Conservation (phyloP, 2,329 filamentous ascomycete species). For the Gaeumannomyces tritici region DNA sequence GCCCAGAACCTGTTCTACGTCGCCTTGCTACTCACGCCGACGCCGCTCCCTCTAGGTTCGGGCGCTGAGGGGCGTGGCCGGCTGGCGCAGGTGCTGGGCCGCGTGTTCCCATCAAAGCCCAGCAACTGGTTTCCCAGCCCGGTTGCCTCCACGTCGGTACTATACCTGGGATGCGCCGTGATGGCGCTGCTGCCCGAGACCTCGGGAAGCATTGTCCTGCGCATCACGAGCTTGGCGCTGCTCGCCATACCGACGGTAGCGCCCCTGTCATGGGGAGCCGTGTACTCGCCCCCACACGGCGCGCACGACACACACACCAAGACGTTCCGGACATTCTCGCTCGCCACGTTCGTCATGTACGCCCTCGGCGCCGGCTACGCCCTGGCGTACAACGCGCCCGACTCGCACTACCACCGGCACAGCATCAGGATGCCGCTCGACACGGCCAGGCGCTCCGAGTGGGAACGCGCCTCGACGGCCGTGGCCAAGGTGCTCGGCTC, state of each 20-base stretch:
- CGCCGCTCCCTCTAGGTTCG: constrained; percentile 24
- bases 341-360: constrained; percentile 33
- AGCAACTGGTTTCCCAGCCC: constrained; percentile 31
- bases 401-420: constrained; percentile 37
- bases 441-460: constrained; percentile 28
- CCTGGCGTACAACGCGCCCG: constrained; percentile 34
- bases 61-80: background rate
- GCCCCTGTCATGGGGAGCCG: constrained; percentile 37
- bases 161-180: constrained; percentile 19
- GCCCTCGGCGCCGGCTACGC: constrained; percentile 30
- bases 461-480: constrained; percentile 35
- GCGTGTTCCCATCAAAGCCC: constrained; percentile 29
- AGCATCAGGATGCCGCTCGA: constrained; percentile 36
- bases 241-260: constrained; percentile 35
- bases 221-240: constrained; percentile 33
- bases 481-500: constrained; percentile 36
- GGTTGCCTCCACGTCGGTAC: background rate
- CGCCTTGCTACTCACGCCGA: constrained; percentile 44
- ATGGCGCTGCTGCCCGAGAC: constrained; percentile 29
- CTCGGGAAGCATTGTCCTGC: constrained; percentile 21
- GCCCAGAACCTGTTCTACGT: constrained; percentile 56
- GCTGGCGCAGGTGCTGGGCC: constrained; percentile 14
- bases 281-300: constrained; percentile 28
- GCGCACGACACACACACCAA: constrained; percentile 29
- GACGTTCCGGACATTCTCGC: constrained; percentile 37